Conservation (phyloP, 108 stramenopile genomes). For the Discostella stelligeroides region DNA sequence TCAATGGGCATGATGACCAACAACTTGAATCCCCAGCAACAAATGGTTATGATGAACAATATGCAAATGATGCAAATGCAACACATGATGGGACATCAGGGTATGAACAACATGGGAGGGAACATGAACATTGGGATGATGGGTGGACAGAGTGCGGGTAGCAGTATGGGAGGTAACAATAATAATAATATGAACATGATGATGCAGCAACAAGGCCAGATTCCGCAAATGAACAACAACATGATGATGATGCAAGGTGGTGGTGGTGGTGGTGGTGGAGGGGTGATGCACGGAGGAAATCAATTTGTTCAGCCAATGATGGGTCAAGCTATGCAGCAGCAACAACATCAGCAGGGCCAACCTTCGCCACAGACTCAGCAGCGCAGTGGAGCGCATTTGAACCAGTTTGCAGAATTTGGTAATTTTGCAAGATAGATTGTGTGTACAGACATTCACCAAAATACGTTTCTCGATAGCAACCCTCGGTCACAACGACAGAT, state of each 20-base stretch:
- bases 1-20: constrained; percentile 37
- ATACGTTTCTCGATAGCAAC: neutral
- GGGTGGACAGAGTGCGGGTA: constrained; percentile 15
- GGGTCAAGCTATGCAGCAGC: constrained; percentile 21
- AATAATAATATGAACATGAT: too few relatives aligned
- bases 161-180: constrained; percentile 30
- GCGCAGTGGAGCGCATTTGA: constrained; percentile 23
- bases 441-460: neutral
- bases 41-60: constrained; percentile 40
- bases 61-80: constrained; percentile 26
- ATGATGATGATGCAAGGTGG: constrained; percentile 28
- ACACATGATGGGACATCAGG: constrained; percentile 12
- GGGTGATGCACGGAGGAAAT: constrained; percentile 33
- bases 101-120: constrained; percentile 19
- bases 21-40: constrained; percentile 38
- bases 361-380: constrained; percentile 14
- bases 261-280: constrained; percentile 4
- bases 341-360: constrained; percentile 11
- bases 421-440: constrained; percentile 44
- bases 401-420: constrained; percentile 54
- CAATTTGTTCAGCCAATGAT: constrained; percentile 18
- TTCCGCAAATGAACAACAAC: constrained; percentile 38
- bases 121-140: constrained; percentile 33
- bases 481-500: too few relatives aligned
- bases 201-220: constrained; percentile 32